These are phyloP conservation scores for Gillenia trifoliata DNA, from an alignment of 306 rosid species.

Conservation along the genomic window DNA sequence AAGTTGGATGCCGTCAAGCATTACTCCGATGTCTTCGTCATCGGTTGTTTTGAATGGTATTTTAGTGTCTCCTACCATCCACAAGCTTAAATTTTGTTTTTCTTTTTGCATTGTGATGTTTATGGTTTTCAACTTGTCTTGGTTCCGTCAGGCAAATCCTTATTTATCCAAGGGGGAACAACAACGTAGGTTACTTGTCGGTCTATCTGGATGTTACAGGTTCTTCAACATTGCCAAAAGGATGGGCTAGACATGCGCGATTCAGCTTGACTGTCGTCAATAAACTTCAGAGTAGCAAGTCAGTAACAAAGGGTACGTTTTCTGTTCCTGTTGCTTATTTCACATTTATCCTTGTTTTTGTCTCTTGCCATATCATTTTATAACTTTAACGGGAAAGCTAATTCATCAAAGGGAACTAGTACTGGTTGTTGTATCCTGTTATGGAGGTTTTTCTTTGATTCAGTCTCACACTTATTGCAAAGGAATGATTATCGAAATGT, in stretches of 20 bases:
- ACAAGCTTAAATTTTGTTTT: neutral
- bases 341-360: neutral
- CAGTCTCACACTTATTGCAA: neutral
- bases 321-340: neutral
- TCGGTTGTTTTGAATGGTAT: neutral
- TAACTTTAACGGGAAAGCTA: neutral
- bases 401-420: neutral
- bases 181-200: neutral
- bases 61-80: neutral
- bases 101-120: neutral
- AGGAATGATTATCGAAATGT: neutral
- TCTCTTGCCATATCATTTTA: neutral
- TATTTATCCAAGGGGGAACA: slow-evolving; percentile 3
- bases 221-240: neutral
- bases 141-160: slow-evolving; percentile 8
- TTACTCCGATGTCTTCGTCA: neutral
- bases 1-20: neutral
- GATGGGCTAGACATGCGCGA: neutral
- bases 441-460: too few relatives aligned
- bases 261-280: slow-evolving; percentile 1
- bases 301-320: slow-evolving; percentile 1
- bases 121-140: neutral
- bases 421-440: neutral
- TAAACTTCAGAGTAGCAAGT: neutral
- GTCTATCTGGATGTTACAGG: neutral